Conservation (phyloP, 2,329 filamentous ascomycete species). For the Talaromyces verruculosus region DNA sequence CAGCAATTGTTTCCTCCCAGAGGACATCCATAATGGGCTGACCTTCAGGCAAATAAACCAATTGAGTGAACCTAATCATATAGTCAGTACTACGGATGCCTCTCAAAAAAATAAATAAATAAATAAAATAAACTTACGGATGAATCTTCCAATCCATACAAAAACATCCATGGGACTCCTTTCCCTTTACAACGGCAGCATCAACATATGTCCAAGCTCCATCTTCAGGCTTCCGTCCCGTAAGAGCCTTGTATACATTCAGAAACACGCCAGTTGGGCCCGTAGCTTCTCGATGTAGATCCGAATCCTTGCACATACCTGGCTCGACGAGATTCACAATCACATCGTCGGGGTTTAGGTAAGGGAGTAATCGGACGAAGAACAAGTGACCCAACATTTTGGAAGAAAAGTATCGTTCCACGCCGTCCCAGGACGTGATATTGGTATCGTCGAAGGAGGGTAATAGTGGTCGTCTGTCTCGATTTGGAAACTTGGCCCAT, state of each 20-base stretch:
- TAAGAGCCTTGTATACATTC: not conserved
- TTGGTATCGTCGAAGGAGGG: slow-evolving; percentile 30
- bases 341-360: slow-evolving; percentile 44
- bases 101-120: not conserved
- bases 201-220: slow-evolving; percentile 16
- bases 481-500: slow-evolving; percentile 23
- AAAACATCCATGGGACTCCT: slow-evolving; percentile 15
- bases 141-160: slow-evolving; percentile 17
- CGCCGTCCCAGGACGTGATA: not conserved
- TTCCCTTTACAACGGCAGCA: slow-evolving; percentile 7
- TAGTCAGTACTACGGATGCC: not conserved
- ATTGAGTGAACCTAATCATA: not conserved
- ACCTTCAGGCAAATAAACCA: slow-evolving; percentile 14
- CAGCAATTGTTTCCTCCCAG: slow-evolving; percentile 14
- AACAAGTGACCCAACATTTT: slow-evolving; percentile 33
- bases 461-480: slow-evolving; percentile 22
- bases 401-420: slow-evolving; percentile 9
- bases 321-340: slow-evolving; percentile 51
- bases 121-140: slow-evolving; percentile 4
- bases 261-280: not conserved
- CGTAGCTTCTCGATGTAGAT: slow-evolving; percentile 38
- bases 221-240: slow-evolving; percentile 8
- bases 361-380: slow-evolving; percentile 37
- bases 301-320: slow-evolving; percentile 45
- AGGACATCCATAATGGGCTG: slow-evolving; percentile 6